Base-by-base conservation (phyloP, 169 alveolate genomes). In the Babesia bovis region DNA sequence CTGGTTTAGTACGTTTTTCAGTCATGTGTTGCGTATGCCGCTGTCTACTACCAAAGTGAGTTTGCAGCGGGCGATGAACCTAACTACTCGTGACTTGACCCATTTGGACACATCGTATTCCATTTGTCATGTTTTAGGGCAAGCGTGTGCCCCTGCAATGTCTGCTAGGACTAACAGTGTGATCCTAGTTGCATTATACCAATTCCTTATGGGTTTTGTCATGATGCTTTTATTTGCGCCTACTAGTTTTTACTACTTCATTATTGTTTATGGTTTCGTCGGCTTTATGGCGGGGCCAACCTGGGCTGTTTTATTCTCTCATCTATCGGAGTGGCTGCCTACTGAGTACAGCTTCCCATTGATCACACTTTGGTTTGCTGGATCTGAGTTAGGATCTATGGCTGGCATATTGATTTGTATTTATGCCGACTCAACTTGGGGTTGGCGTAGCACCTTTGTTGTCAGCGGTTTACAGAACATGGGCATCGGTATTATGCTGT, bases 251-350 rank as follows among this genome's bases (percentile, higher is more conserved):
- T 21, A 36, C 32, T 32, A 50, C 40, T 81, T 71, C 49, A 52
- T 69, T 12, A 9, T 70, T 10, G 61, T 58, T 21, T 81, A 81
- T 36, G 84, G 74, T 2, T 19, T 81, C 21, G 53, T 68, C 5
- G 88, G 88, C 35, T 81, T 81, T 40, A 40, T 73, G 33, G 50
- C 81, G 30, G 75, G 67, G 7, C 63, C 72, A 15, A 23, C 38
- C 23, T 81, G 81, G 83, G 26, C 74, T 33, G 52, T 72, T 6
- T 21, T 81, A 35, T 70, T 67, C 40, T 36, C 58, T 4, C 76
- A 81, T 32, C 72, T 81, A 12, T 68, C 59, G 40, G 45, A 59
- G 12, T 81, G 88, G 88, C 55, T 81, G n/a, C 88, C 88, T 23
- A 32, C 50, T 32, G 63, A 81, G 25, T 47, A 70, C 60, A 59